Evolutionary conservation across 2,329 filamentous ascomycete genomes (phyloP), one percentile per base, ranked within the genome.

Genomic region (Keithomyces neogunnii): DNA sequence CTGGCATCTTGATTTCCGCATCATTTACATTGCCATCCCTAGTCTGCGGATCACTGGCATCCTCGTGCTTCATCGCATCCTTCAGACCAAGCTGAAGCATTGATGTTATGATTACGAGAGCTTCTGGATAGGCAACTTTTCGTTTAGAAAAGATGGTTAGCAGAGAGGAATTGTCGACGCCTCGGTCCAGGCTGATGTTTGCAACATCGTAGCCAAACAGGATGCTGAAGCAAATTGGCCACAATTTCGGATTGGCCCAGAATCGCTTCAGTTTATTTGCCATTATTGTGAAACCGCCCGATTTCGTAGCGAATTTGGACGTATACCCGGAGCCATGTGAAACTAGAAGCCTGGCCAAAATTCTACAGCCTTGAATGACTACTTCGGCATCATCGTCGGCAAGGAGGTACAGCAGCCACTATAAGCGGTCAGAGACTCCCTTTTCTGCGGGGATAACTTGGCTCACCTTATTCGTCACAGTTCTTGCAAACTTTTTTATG

Each of bases 401-500:
- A 48, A 97, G 77, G 11, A 99, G 79, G 66, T 96, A 95, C 11
- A 99, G 73, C 11, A 96, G 78, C 91, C 91, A 96, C 85, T 92
- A 57, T 3, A 29, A 5, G 30, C 29, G 19, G 51, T 66, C 51
- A 63, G 56, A 35, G 4, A 30, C 4, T 30, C 26, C 28, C 7
- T 35, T 8, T 11, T 3, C 11, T 10, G 2, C 30, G 36, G 9
- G 39, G 3, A 51, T 45, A 51, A 30, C 9, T 4, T 52, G 49
- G 53, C 63, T 62, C 73, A 89, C 88, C 78, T 96, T 96, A 60
- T 95, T 96, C 28, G 92, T 96, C 7, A 99, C 92, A 1, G 92
- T 95, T 62, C 86, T 88, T 4, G 90, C 89, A 73, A 99, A 97
- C 60, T 90, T 93, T 62, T 85, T 82, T 51, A 96, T 86, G 55